A percentile compares a stretch with the other conserved stretches of the same genome.
Evolutionary conservation across 1,284 basidiomycete genomes (phyloP).

Genomic region (Abortiporus biennis): DNA sequence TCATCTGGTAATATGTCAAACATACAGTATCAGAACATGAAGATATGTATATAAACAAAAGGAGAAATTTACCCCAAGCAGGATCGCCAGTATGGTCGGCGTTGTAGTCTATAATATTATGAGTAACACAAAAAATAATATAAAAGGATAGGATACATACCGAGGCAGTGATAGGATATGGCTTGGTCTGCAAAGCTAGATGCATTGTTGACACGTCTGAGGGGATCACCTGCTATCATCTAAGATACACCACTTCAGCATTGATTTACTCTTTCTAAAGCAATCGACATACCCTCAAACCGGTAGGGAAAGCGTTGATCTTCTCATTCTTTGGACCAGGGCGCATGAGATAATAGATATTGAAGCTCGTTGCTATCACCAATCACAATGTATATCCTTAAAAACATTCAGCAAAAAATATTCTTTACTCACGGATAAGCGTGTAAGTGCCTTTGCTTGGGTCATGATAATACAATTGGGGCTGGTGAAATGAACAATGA

Average conservation of each 20-base stretch:
- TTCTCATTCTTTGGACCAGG: slow-evolving; percentile 6
- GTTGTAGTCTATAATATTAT: slow-evolving; percentile 5
- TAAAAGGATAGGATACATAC: slow-evolving; percentile 3
- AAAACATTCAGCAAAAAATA: neutral
- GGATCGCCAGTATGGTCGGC: slow-evolving; percentile 10
- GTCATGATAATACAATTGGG: slow-evolving; percentile 10
- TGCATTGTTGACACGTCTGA: slow-evolving; percentile 9
- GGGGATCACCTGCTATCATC: slow-evolving; percentile 11
- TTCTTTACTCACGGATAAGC: slow-evolving; percentile 6
- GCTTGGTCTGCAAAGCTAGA: slow-evolving; percentile 10
- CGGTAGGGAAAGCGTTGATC: slow-evolving; percentile 9
- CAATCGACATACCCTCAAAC: slow-evolving; percentile 6
- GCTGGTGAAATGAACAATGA: slow-evolving; percentile 4
- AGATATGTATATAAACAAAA: neutral
- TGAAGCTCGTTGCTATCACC: slow-evolving; percentile 10
- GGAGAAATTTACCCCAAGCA: slow-evolving; percentile 6
- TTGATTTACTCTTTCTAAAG: neutral
- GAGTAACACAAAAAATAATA: neutral
- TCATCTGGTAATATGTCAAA: slow-evolving; percentile 5
- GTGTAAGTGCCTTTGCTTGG: slow-evolving; percentile 6
- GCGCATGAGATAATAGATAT: slow-evolving; percentile 11
- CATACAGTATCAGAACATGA: slow-evolving; percentile 1
- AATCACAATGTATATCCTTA: neutral
- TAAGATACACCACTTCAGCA: slow-evolving; percentile 1
- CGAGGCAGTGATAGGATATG: slow-evolving; percentile 10